Conservation (phyloP, 345 rosid species). For the Salix arbutifolia region DNA sequence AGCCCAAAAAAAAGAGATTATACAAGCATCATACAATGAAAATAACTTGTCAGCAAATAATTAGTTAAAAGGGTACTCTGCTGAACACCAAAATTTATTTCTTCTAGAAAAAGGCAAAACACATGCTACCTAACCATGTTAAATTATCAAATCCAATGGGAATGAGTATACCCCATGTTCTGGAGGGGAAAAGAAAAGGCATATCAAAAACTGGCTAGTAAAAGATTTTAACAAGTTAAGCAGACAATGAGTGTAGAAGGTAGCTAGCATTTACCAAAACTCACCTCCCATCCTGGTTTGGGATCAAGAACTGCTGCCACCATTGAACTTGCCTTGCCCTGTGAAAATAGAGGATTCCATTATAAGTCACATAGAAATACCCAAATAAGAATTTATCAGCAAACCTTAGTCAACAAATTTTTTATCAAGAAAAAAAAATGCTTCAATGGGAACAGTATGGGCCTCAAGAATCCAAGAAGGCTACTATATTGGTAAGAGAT, state of each 20-base stretch:
- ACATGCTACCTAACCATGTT: neutral
- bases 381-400: neutral
- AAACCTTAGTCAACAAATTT: neutral
- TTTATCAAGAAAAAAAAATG: neutral
- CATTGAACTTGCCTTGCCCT: constrained; percentile 99
- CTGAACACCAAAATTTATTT: neutral
- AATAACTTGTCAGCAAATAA: neutral
- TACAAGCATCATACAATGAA: neutral
- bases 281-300: constrained; percentile 74
- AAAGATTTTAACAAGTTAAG: neutral
- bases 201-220: neutral
- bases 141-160: neutral
- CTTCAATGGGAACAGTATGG: neutral
- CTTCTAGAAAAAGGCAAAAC: neutral
- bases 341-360: neutral
- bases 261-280: constrained; percentile 9
- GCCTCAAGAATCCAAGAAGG: neutral
- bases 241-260: neutral
- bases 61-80: neutral
- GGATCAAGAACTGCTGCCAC: constrained; percentile 82
- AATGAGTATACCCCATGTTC: too few relatives aligned
- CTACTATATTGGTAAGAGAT: neutral
- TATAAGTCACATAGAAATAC: neutral
- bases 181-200: too few relatives aligned
- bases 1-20: neutral